Base-by-base conservation (phyloP, 805 yeast species). In the Yueomyces sinensis region DNA sequence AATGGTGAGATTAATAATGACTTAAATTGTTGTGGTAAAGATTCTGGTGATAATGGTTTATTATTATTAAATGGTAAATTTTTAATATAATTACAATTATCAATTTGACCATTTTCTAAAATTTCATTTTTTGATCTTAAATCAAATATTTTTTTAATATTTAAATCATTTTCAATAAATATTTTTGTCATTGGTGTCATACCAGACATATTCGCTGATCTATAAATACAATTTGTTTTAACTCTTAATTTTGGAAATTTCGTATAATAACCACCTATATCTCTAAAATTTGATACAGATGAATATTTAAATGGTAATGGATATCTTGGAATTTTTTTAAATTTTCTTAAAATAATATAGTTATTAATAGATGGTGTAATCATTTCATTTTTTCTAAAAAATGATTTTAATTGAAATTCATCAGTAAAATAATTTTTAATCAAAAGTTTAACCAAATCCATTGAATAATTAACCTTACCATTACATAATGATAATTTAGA, bases 241-340 rank as follows among this genome's bases (percentile, higher is more conserved):
- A 77, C 80, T 43, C 48, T 68, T 5, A 51, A 39, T 3, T 49
- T 55, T 9, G 52, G 54, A 17, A 54, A 51, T 7, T 42, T 41
- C 0, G 73, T 56, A 35, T 54, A 58, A 51, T 79, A 83, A 13
- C 93, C 94, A 2, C 94, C 95, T 37, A 77, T 50, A 47, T 84
- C 94, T 41, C 95, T 64, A 46, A 82, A 78, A 46, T 83, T 83
- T 29, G 68, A 54, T 16, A 82, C 69, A 5, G 43, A 41, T 3
- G 54, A 49, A 23, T 41, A 42, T 2, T 35, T 34, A 31, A 39
- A 37, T 4, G 52, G 48, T 15, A 48, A 41, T 4, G 50, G 48
- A 51, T 50, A 47, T 17, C 55, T 42, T 2, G 45, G 32, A 16
- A 34, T 31, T n/a, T 38, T 28, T 13, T 36, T 40, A 1, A 46